phyloP scores from a whole-genome alignment of 495 filamentous ascomycete genomes.

The Clavariopsis aquatica region DNA sequence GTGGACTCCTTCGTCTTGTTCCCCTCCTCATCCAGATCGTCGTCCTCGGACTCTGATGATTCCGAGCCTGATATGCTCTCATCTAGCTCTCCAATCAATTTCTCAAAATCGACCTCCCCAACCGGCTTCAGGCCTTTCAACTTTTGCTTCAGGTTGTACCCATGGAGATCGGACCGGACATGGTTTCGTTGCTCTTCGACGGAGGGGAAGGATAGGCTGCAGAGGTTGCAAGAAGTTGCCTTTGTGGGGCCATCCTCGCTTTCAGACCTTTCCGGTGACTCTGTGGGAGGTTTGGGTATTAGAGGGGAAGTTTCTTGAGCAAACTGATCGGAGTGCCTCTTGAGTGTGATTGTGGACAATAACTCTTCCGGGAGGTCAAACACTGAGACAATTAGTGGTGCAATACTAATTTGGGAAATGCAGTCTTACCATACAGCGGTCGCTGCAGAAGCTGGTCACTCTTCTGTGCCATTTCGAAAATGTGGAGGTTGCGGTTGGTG shows the following conservation, averaged over 20 bases:
- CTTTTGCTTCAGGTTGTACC: constrained; percentile 92
- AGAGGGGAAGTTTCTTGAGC: constrained; percentile 11
- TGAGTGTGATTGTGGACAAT: constrained; percentile 61
- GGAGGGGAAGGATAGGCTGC: constrained; percentile 65
- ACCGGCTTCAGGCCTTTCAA: constrained; percentile 68
- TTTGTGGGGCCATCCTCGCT: constrained; percentile 54
- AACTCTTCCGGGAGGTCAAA: constrained; percentile 84
- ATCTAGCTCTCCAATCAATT: constrained; percentile 76
- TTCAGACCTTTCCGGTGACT: constrained; percentile 35
- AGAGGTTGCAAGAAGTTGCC: constrained; percentile 80
- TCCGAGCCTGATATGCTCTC: constrained; percentile 90
- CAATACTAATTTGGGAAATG: constrained; percentile 1
- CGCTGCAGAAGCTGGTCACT: constrained; percentile 60
- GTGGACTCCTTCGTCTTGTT: constrained; percentile 56
- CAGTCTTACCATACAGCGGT: constrained; percentile 62
- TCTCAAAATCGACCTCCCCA: constrained; percentile 77
- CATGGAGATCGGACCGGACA: constrained; percentile 86
- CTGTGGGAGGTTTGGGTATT: constrained; percentile 34
- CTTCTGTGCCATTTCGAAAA: constrained; percentile 39
- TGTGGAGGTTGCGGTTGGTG: constrained; percentile 1
- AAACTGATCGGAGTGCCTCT: constrained; percentile 27
- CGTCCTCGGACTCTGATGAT: constrained; percentile 53
- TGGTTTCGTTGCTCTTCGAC: constrained; percentile 84
- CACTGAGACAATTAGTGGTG: constrained; percentile 52
- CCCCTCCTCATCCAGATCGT: constrained; percentile 55